Percentiles rank a stretch among this genome's conserved stretches.
Conservation (phyloP, 2,329 filamentous ascomycete species). For the Sporothrix euskadiensis region DNA sequence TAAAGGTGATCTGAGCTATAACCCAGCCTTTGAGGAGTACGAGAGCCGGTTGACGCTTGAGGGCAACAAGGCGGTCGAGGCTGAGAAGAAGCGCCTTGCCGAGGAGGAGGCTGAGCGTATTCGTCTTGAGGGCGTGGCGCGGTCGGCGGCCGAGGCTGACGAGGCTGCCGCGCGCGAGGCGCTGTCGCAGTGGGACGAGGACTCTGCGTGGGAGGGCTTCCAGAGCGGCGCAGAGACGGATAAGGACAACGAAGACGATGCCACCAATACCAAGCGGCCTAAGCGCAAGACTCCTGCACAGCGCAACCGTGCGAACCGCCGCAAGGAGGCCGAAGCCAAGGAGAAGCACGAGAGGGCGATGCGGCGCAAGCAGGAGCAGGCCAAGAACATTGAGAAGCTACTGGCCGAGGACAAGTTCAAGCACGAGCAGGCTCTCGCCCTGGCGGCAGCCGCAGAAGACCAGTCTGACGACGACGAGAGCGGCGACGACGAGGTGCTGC, state of each 20-base stretch:
- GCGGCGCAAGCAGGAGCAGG: constrained; percentile 71
- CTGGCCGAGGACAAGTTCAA: constrained; percentile 64
- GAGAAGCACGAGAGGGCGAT: constrained; percentile 74
- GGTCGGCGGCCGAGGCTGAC: constrained; percentile 72
- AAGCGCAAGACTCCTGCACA: constrained; percentile 84
- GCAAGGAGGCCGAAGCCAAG: constrained; percentile 81
- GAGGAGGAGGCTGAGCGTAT: constrained; percentile 67
- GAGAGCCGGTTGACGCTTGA: constrained; percentile 72
- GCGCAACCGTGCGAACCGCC: constrained; percentile 81
- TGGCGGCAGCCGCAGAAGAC: constrained; percentile 51
- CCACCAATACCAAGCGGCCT: constrained; percentile 66
- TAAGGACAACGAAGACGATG: constrained; percentile 14
- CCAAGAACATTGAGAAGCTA: constrained; percentile 69
- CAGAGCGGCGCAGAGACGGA: constrained; percentile 76
- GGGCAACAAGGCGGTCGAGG: constrained; percentile 74
- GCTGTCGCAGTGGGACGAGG: constrained; percentile 74
- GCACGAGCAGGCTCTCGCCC: constrained; percentile 53
- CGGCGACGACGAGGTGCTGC: constrained; percentile 63
- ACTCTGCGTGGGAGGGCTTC: constrained; percentile 87
- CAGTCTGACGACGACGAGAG: constrained; percentile 48
- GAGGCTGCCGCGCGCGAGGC: constrained; percentile 68
- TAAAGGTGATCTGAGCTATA: constrained; percentile 84
- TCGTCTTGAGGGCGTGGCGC: constrained; percentile 65
- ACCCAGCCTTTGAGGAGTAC: constrained; percentile 85
- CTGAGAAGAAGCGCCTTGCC: constrained; percentile 71